Evolutionary conservation across 139 green algal genomes (phyloP).

Genomic region (Coelastrella sp.): DNA sequence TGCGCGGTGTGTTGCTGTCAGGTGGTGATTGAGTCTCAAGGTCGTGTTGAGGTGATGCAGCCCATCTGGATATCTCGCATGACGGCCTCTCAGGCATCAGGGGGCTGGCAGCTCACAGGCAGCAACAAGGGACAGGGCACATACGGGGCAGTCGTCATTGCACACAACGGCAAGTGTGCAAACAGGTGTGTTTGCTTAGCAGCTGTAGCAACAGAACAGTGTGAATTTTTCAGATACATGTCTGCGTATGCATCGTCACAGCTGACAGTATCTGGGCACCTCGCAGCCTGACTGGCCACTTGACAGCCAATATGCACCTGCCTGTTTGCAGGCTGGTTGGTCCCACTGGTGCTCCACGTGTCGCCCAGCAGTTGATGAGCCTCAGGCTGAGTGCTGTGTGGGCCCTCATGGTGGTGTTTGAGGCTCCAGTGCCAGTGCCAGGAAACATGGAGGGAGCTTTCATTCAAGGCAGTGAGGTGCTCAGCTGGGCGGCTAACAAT

Average conservation of each 20-base stretch:
- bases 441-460: slow-evolving; percentile 71
- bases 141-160: slow-evolving; percentile 82
- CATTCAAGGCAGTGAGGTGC: slow-evolving; percentile 55
- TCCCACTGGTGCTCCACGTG: slow-evolving; percentile 57
- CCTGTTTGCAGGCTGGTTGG: slow-evolving; percentile 46
- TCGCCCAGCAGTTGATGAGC: slow-evolving; percentile 70
- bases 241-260: not conserved
- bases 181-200: slow-evolving; percentile 49
- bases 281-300: not conserved
- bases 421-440: slow-evolving; percentile 53
- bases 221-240: too few species aligned
- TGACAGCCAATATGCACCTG: not conserved
- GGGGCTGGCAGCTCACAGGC: slow-evolving; percentile 43
- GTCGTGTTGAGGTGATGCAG: not conserved
- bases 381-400: slow-evolving; percentile 77
- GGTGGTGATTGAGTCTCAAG: not conserved
- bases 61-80: slow-evolving; percentile 31
- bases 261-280: not conserved
- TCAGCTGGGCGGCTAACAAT: slow-evolving; percentile 85
- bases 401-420: slow-evolving; percentile 80
- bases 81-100: not conserved
- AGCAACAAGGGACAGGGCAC: slow-evolving; percentile 51
- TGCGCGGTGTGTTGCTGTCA: slow-evolving; percentile 5
- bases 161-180: slow-evolving; percentile 90
- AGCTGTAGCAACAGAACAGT: too few species aligned